phyloP scores from a whole-genome alignment of 2,329 filamentous ascomycete genomes.

The Venturia effusa region DNA sequence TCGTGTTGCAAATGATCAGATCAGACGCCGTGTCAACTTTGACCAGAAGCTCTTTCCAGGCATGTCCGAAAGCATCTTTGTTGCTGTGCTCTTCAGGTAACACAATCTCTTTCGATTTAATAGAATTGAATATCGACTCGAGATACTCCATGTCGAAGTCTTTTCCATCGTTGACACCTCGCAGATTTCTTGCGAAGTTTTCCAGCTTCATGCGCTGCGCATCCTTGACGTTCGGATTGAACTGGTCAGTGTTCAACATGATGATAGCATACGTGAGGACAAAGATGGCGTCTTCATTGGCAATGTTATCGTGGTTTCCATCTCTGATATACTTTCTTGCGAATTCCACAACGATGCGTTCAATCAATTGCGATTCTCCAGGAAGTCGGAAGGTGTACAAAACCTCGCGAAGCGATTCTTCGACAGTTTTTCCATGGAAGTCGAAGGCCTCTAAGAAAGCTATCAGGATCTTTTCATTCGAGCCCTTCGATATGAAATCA shows the following conservation, averaged over 20 bases:
- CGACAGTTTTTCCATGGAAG: constrained; percentile 74
- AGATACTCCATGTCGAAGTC: constrained; percentile 80
- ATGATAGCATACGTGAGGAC: constrained; percentile 93
- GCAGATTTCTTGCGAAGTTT: constrained; percentile 80
- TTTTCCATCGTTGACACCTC: constrained; percentile 75
- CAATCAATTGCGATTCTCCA: constrained; percentile 85
- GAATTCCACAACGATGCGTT: constrained; percentile 81
- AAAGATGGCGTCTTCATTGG: constrained; percentile 78
- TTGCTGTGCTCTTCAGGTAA: constrained; percentile 96
- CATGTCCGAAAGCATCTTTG: constrained; percentile 90
- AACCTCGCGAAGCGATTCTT: constrained; percentile 80
- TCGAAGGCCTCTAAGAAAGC: constrained; percentile 83
- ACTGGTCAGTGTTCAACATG: constrained; percentile 93
- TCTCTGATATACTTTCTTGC: constrained; percentile 71
- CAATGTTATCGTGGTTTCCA: constrained; percentile 61
- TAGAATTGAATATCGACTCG: constrained; percentile 78
- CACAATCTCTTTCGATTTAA: constrained; percentile 89
- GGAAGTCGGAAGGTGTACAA: constrained; percentile 87
- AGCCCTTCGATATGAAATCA: constrained; percentile 85
- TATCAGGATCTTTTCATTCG: constrained; percentile 73
- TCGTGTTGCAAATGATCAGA: constrained; percentile 73
- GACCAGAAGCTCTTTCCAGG: constrained; percentile 86
- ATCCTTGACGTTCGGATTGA: constrained; percentile 78
- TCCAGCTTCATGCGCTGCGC: constrained; percentile 73
- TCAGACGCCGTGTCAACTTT: constrained; percentile 70